Conservation (phyloP, 2,329 filamentous ascomycete genomes). For the Graphilbum ipis-grandicollis region DNA sequence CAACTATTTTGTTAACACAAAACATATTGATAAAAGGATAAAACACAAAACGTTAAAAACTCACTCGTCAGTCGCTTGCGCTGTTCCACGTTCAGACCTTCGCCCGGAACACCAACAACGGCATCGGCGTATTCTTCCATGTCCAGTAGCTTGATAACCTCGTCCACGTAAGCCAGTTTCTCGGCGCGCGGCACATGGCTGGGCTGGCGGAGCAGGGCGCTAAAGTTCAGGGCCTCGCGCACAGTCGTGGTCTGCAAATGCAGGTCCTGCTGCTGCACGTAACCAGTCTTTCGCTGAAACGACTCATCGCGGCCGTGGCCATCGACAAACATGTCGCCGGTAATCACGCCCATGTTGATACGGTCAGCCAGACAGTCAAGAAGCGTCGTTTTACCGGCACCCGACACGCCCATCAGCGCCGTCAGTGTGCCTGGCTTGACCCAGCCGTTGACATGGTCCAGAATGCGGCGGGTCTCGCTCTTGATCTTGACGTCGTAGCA, state of each 20-base stretch:
- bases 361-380: conserved; percentile 74
- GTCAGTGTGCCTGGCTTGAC: conserved; percentile 84
- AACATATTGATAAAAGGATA: neutral
- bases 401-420: conserved; percentile 78
- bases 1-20: conserved; percentile 32
- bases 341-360: conserved; percentile 76
- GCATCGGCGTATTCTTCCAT: conserved; percentile 86
- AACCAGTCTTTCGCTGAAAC: conserved; percentile 84
- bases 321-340: conserved; percentile 60
- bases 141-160: conserved; percentile 78
- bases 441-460: conserved; percentile 82
- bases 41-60: neutral
- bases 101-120: conserved; percentile 75
- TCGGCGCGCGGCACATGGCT: conserved; percentile 54
- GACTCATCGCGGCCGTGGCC: conserved; percentile 54
- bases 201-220: conserved; percentile 70
- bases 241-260: conserved; percentile 74
- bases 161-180: conserved; percentile 76
- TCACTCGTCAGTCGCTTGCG: conserved; percentile 52
- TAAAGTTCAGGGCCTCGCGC: conserved; percentile 74
- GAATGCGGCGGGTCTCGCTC: conserved; percentile 53
- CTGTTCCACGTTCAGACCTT: conserved; percentile 60
- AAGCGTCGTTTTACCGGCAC: conserved; percentile 82
- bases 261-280: conserved; percentile 84
- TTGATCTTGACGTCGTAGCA: conserved; percentile 71